Evolutionary conservation across 345 rosid species (phyloP).

Genomic region (Moricandia moricandioides): DNA sequence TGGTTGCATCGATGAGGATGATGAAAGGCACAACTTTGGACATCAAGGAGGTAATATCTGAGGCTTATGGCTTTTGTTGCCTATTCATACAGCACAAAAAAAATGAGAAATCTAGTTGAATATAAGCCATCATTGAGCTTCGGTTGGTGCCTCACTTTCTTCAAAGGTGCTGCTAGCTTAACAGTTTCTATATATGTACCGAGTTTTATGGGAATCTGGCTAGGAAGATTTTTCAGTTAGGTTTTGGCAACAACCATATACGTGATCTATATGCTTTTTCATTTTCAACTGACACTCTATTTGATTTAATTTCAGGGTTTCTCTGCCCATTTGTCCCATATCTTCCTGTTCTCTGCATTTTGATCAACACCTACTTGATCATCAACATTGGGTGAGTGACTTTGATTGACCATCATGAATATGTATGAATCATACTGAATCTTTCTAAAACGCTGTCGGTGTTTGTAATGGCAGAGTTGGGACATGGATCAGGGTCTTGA

Average conservation of each 20-base stretch:
- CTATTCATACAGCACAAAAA: neutral
- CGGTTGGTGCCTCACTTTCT: neutral
- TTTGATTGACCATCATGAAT: constrained; percentile 7
- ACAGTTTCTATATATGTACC: neutral
- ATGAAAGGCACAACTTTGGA: constrained; percentile 60
- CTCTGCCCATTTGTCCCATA: constrained; percentile 60
- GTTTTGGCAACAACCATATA: too few relatives aligned
- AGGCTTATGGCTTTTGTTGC: neutral
- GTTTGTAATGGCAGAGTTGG: constrained; percentile 43
- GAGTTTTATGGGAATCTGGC: neutral
- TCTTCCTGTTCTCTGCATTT: constrained; percentile 56
- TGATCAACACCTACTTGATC: constrained; percentile 55
- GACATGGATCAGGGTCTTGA: constrained; percentile 65
- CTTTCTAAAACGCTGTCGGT: constrained; percentile 15
- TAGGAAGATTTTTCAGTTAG: neutral
- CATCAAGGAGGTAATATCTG: constrained; percentile 57
- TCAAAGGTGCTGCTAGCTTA: neutral
- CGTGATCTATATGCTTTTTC: too few relatives aligned
- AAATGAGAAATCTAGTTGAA: neutral
- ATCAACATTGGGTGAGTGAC: constrained; percentile 61
- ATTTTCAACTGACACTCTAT: neutral
- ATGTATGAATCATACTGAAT: neutral
- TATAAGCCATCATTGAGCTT: neutral
- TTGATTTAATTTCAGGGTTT: constrained; percentile 45
- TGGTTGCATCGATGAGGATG: constrained; percentile 58